These are phyloP conservation scores for Passiflora organensis DNA, from an alignment of 345 rosid species.

Conservation along the genomic window DNA sequence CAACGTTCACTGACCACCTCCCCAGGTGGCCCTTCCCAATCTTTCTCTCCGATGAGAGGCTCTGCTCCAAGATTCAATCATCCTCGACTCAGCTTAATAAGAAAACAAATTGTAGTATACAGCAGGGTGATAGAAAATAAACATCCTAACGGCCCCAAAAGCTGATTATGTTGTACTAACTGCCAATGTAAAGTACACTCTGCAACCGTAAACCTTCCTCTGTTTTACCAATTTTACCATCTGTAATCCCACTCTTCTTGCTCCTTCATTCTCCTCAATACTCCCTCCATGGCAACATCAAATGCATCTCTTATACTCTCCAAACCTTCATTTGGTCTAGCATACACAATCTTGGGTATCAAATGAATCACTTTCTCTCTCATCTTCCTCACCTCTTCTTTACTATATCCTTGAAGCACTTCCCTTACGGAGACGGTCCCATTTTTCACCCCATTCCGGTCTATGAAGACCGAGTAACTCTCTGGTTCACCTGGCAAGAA, in stretches of 20 bases:
- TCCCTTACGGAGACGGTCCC: conserved; percentile 49
- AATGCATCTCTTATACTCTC: conserved; percentile 74
- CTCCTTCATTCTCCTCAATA: conserved; percentile 67
- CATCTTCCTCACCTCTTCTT: conserved; percentile 63
- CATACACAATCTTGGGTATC: conserved; percentile 70
- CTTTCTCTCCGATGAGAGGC: too few species aligned
- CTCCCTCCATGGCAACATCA: conserved; percentile 86
- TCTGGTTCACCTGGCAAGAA: conserved; percentile 66
- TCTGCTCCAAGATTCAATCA: too few species aligned
- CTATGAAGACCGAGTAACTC: conserved; percentile 77
- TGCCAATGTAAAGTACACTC: too few species aligned
- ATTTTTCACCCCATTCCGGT: conserved; percentile 65
- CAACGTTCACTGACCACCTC: too few species aligned
- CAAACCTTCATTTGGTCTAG: conserved; percentile 53
- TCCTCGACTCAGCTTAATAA: too few species aligned
- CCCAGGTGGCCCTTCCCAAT: too few species aligned
- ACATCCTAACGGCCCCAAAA: not conserved
- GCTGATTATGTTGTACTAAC: too few species aligned
- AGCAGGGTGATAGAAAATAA: not conserved
- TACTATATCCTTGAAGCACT: conserved; percentile 59
- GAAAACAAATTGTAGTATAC: too few species aligned
- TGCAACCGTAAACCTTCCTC: too few species aligned
- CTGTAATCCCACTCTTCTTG: conserved; percentile 57
- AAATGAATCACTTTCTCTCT: conserved; percentile 65
- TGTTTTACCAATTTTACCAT: conserved; percentile 51